Conservation (phyloP, 768 basidiomycete genomes). For the Rhizopogon vinicolor region DNA sequence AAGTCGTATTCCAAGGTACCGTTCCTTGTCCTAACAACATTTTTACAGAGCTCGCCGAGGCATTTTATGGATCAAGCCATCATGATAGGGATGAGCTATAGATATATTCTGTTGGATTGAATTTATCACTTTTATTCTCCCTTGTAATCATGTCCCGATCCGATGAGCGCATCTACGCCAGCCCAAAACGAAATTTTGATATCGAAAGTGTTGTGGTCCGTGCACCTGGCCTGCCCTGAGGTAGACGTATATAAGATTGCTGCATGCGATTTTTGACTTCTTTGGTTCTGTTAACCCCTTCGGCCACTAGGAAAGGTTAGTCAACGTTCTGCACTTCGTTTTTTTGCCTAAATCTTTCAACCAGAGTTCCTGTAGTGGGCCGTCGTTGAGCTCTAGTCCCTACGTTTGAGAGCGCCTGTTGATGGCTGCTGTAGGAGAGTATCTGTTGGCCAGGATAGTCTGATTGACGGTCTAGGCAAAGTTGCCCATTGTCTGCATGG, state of each 20-base stretch:
- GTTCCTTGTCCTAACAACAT: neutral
- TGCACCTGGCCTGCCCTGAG: conserved; percentile 27
- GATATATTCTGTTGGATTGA: conserved; percentile 7
- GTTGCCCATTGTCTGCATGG: neutral
- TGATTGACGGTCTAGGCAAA: neutral
- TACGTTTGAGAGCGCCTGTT: too few species aligned
- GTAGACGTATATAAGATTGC: conserved; percentile 9
- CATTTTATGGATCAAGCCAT: conserved; percentile 39
- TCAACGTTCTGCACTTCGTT: neutral
- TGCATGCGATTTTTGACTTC: neutral
- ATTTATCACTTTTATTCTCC: neutral
- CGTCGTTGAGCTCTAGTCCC: neutral
- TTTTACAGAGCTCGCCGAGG: conserved; percentile 48
- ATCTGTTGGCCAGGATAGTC: neutral
- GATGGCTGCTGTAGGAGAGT: neutral
- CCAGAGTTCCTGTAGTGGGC: neutral
- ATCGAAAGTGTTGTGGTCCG: conserved; percentile 2
- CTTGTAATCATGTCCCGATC: neutral
- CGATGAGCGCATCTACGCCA: too few species aligned
- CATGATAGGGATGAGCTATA: conserved; percentile 38
- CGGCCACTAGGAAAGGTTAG: conserved; percentile 10
- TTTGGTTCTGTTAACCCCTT: conserved; percentile 28
- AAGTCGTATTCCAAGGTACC: conserved; percentile 30
- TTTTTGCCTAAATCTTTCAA: neutral
- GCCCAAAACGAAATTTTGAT: too few species aligned